Conservation (phyloP, 177 flowering plant species). For the Tripterygium wilfordii region DNA sequence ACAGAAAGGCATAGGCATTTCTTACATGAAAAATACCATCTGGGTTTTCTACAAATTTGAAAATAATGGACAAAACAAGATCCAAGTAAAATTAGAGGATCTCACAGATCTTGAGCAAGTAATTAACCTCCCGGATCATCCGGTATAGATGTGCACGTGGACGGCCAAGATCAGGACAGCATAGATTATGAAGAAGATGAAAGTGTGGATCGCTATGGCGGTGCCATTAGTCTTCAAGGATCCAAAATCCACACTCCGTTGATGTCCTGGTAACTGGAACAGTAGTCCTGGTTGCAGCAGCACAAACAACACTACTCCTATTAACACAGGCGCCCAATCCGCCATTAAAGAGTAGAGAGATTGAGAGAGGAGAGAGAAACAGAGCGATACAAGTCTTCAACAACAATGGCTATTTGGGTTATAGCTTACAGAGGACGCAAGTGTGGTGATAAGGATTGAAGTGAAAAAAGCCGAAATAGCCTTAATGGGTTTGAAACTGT, state of each 20-base stretch:
- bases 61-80: too few species aligned
- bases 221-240: conserved; percentile 77
- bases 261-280: conserved; percentile 58
- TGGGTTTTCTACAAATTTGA: too few species aligned
- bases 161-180: conserved; percentile 62
- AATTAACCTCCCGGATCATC: conserved; percentile 20
- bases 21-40: too few species aligned
- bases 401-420: too few species aligned
- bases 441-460: not conserved
- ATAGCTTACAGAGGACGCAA: not conserved
- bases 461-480: too few species aligned
- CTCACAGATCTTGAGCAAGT: not conserved
- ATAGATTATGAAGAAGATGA: conserved; percentile 65
- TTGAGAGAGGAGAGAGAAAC: too few species aligned
- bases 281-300: conserved; percentile 67
- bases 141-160: conserved; percentile 74
- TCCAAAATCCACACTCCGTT: conserved; percentile 52
- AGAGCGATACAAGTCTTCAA: too few species aligned
- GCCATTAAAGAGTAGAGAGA: too few species aligned
- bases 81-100: not conserved
- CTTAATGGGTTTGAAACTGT: too few species aligned
- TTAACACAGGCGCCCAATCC: conserved; percentile 74
- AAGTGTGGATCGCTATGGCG: conserved; percentile 63
- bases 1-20: not conserved
- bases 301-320: conserved; percentile 69